Evolutionary conservation across 495 filamentous ascomycete species (phyloP).

Genomic region (Antarctomyces pellizariae): DNA sequence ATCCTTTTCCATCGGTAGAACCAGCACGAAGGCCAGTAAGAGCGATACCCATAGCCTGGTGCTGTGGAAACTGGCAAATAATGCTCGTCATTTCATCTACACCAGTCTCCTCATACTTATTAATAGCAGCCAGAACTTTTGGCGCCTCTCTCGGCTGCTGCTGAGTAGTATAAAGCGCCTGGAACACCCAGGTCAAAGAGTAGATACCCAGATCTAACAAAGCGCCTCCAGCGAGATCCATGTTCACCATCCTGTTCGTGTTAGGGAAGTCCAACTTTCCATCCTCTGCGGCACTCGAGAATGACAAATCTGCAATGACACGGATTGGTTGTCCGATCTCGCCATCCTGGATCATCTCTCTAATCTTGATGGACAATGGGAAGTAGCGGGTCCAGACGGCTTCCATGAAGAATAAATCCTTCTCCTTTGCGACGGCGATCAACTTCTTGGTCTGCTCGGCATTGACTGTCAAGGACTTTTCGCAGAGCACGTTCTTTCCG

Average conservation of each 20-base stretch:
- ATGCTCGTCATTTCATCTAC: slow-evolving; percentile 67
- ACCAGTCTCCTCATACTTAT: slow-evolving; percentile 55
- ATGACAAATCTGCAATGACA: slow-evolving; percentile 45
- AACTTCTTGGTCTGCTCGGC: slow-evolving; percentile 58
- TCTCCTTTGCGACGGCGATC: slow-evolving; percentile 45
- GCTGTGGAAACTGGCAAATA: slow-evolving; percentile 48
- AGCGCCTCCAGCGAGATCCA: slow-evolving; percentile 65
- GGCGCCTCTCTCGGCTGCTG: slow-evolving; percentile 26
- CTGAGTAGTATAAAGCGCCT: slow-evolving; percentile 64
- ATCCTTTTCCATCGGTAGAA: slow-evolving; percentile 35
- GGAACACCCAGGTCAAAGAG: slow-evolving; percentile 81
- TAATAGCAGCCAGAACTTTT: slow-evolving; percentile 36
- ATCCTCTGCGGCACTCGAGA: slow-evolving; percentile 17
- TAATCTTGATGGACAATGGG: slow-evolving; percentile 40
- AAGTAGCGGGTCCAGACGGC: slow-evolving; percentile 91
- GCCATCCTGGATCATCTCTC: slow-evolving; percentile 42
- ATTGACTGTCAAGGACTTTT: slow-evolving; percentile 85
- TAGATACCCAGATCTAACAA: slow-evolving; percentile 77
- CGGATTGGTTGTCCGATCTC: slow-evolving; percentile 57
- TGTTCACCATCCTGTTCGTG: slow-evolving; percentile 63
- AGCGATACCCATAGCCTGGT: slow-evolving; percentile 50
- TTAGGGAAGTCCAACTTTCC: slow-evolving; percentile 23
- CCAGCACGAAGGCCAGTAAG: slow-evolving; percentile 47
- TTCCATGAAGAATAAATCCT: slow-evolving; percentile 89
- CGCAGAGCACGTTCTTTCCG: slow-evolving; percentile 76